Conservation (phyloP, 345 rosid genomes). For the Trapa bicornis region DNA sequence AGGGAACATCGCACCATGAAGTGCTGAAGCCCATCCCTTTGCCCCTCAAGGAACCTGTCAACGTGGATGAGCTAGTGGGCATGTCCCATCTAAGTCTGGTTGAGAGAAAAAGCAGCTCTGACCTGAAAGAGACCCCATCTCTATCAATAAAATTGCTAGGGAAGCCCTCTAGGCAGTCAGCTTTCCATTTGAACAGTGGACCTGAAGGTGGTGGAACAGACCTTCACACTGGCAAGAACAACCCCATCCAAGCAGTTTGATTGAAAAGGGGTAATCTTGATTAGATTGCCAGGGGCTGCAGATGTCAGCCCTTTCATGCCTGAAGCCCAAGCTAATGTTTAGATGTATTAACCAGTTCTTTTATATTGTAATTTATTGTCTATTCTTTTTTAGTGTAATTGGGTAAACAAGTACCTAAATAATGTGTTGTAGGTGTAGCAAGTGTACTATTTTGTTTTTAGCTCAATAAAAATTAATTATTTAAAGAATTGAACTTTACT, state of each 20-base stretch:
- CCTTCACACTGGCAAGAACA: slow-evolving; percentile 37
- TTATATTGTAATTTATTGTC: not conserved
- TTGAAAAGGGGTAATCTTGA: slow-evolving; percentile 1
- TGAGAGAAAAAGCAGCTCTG: slow-evolving; percentile 22
- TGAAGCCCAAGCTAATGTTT: not conserved
- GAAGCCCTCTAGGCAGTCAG: slow-evolving; percentile 68
- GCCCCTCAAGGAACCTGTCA: slow-evolving; percentile 55
- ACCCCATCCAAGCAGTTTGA: slow-evolving; percentile 62
- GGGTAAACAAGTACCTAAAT: too few species aligned
- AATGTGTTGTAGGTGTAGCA: too few species aligned
- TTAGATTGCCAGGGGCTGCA: not conserved
- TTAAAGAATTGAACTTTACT: too few species aligned
- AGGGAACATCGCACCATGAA: slow-evolving; percentile 33
- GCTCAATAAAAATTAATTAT: too few species aligned
- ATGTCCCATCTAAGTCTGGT: slow-evolving; percentile 70
- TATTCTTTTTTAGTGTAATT: slow-evolving; percentile 2
- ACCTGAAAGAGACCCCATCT: slow-evolving; percentile 31
- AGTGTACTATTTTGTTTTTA: too few species aligned
- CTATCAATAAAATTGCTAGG: slow-evolving; percentile 55
- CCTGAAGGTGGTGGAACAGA: slow-evolving; percentile 31
- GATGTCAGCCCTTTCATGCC: not conserved
- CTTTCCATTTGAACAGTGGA: slow-evolving; percentile 55
- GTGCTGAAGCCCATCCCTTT: slow-evolving; percentile 67
- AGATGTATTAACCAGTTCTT: not conserved
- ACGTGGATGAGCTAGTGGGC: slow-evolving; percentile 64